These are phyloP conservation scores for Rhodamnia argentea DNA, from an alignment of 345 rosid species.

Conservation along the genomic window DNA sequence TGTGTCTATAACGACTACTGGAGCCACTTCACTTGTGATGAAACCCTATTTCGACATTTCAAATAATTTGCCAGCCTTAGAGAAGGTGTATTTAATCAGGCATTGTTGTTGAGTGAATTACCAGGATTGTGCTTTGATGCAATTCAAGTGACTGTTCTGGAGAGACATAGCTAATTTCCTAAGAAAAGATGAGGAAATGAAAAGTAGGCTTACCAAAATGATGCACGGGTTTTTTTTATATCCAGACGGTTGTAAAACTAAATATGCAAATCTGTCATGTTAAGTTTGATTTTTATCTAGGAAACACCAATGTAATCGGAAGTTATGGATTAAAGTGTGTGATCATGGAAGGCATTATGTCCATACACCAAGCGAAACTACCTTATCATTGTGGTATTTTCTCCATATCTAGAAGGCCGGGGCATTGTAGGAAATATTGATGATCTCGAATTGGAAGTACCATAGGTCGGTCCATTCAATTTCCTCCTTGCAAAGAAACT, in stretches of 20 bases:
- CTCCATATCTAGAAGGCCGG: neutral
- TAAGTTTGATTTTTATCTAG: neutral
- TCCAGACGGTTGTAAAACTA: too few species aligned
- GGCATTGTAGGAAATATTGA: neutral
- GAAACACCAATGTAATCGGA: neutral
- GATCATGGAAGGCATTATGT: neutral
- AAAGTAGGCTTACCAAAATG: neutral
- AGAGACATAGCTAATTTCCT: neutral
- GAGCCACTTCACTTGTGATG: neutral
- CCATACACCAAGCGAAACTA: neutral
- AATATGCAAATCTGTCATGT: neutral
- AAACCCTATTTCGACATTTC: neutral
- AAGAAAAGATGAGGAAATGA: neutral
- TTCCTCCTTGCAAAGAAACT: neutral
- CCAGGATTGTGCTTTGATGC: neutral
- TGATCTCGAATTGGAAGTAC: neutral
- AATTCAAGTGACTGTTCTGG: neutral
- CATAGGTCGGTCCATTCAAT: neutral
- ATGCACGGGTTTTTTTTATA: neutral
- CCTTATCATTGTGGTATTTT: neutral
- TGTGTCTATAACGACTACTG: neutral
- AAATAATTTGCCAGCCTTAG: neutral
- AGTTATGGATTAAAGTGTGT: neutral
- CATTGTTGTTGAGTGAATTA: neutral
- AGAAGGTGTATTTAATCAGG: neutral